Base-by-base conservation (phyloP, 371 early-diverging fungal genomes). In the Mucor indicus region DNA sequence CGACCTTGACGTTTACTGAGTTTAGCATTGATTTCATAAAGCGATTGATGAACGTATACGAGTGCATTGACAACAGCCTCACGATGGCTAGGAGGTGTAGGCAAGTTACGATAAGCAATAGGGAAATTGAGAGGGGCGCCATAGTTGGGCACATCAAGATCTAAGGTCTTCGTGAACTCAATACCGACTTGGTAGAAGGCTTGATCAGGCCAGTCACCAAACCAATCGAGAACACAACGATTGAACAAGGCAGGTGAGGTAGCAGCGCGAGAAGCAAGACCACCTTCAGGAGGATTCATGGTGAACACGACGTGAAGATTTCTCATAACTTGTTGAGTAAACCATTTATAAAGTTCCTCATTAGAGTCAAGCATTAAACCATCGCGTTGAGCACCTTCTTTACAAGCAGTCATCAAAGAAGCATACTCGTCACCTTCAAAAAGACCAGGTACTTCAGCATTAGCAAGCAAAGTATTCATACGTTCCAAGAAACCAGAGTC, bases 231-330 rank as follows among this genome's bases (percentile, higher is more conserved):
- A 29, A 99, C 99, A 78, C 99, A 99, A 63, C 99, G 92, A 70
- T 99, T 99, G 87, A 99, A 99, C 69, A 99, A 77, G 21, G 99
- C 99, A 20, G 99, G 99, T 3, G 97, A 97, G 0, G 98, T 97
- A 20, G 98, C 95, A 0, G 97, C 95, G 39, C 95, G 86, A 12
- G 89, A 85, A 5, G 91, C 91, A n/a, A 98, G 75, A 24, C 93
- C 95, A 17, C 85, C 95, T 53, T 92, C 91, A 0, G 98, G 98
- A 16, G 97, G 97, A 69, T 98, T 98, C 99, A 99, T 99, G 9
- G 98, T 98, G 62, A 99, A 98, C 7, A 99, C 96, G 15, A 99
- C 95, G 65, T 99, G 99, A 22, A 99, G 72, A 62, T 99, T 98
- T 46, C 86, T 82, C 84, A 89, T 91, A 41, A 98, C 93, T 71